Evolutionary conservation across 179 eudicot genomes (phyloP).

Genomic region (Vitellaria paradoxa): DNA sequence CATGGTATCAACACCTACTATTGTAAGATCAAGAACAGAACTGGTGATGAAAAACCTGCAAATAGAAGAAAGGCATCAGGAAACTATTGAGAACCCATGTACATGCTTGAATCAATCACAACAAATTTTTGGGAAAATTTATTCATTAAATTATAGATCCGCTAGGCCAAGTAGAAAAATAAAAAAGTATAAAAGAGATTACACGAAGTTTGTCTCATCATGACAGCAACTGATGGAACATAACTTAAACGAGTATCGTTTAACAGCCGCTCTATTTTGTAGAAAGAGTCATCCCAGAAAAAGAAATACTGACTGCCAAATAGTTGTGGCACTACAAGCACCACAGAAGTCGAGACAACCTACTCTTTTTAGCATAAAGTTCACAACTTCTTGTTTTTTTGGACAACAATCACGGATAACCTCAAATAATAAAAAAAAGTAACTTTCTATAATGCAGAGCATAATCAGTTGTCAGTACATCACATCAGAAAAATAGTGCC

Average conservation of each 20-base stretch:
- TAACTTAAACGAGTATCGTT: background rate
- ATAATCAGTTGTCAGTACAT: too few species aligned
- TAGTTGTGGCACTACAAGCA: too few species aligned
- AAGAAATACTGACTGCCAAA: background rate
- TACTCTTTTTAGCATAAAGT: background rate
- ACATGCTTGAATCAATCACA: background rate
- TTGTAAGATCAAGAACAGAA: conserved; percentile 93
- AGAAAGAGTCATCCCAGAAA: background rate
- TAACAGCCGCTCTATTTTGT: background rate
- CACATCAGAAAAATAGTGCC: too few species aligned
- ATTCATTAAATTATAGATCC: background rate
- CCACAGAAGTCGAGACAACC: background rate
- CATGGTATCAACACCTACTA: conserved; percentile 74
- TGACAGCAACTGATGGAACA: background rate
- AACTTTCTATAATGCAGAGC: too few species aligned
- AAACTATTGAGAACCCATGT: conserved; percentile 3
- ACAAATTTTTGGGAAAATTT: background rate
- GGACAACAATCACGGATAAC: too few species aligned
- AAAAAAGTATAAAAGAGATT: background rate
- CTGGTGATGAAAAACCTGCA: conserved; percentile 92
- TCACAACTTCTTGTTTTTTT: too few species aligned
- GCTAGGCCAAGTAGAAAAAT: background rate
- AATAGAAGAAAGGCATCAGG: conserved; percentile 3
- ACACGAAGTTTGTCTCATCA: background rate
- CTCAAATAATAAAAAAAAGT: too few species aligned